Percentiles rank a stretch among this genome's conserved stretches.
phyloP scores from a whole-genome alignment of 306 rosid species.

The Pyrus pyrifolia region DNA sequence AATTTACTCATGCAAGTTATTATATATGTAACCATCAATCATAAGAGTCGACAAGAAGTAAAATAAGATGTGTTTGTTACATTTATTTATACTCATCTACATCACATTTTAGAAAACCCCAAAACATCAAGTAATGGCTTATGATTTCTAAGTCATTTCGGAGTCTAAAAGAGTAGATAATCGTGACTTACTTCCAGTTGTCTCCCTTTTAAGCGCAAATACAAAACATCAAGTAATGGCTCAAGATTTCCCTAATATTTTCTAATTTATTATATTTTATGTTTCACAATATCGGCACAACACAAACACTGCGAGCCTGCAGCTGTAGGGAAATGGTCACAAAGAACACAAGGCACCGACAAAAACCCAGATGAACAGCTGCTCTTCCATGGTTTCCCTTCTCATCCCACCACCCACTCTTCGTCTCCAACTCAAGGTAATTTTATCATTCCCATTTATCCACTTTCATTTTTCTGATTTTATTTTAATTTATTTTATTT shows the following conservation, averaged over 20 bases:
- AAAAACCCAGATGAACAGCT: slow-evolving; percentile 14
- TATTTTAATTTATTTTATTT: neutral
- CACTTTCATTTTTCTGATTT: neutral
- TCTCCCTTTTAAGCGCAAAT: too few relatives aligned
- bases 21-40: neutral
- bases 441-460: neutral
- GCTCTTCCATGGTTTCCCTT: slow-evolving; percentile 57
- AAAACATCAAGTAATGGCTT: neutral
- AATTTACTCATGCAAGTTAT: too few relatives aligned
- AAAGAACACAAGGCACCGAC: neutral
- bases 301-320: slow-evolving; percentile 19
- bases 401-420: too few relatives aligned
- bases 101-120: neutral
- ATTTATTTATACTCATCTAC: neutral
- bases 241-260: neutral
- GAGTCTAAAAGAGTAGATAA: accelerated
- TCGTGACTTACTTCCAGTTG: accelerated
- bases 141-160: neutral
- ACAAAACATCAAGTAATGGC: neutral
- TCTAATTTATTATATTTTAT: neutral
- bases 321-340: neutral
- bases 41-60: neutral
- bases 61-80: neutral
- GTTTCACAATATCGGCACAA: neutral
- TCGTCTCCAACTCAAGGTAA: slow-evolving; percentile 45